Evolutionary conservation across 495 filamentous ascomycete genomes (phyloP).

Genomic region (Peziza echinospora): DNA sequence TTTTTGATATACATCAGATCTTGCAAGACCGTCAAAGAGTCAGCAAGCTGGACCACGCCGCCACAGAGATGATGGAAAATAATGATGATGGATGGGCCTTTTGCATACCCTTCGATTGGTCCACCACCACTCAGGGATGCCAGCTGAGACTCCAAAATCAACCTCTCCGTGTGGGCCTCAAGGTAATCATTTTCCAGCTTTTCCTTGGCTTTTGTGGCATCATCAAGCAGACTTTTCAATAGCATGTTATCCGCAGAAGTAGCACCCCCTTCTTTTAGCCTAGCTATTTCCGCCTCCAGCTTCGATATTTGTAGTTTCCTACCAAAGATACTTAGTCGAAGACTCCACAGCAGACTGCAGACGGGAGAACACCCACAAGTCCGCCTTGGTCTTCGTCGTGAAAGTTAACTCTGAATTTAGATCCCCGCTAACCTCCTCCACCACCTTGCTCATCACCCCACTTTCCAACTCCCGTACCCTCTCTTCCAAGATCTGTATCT

Average conservation of each 20-base stretch:
- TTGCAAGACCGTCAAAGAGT: constrained; percentile 10
- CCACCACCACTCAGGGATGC: constrained; percentile 14
- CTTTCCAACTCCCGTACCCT: constrained; percentile 34
- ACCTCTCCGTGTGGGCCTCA: constrained; percentile 16
- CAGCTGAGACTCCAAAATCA: constrained; percentile 21
- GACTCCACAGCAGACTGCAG: not conserved
- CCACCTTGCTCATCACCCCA: constrained; percentile 20
- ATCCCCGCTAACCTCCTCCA: constrained; percentile 14
- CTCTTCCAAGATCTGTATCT: constrained; percentile 26
- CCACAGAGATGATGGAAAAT: not conserved
- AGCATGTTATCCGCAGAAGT: constrained; percentile 15
- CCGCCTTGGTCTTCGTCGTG: constrained; percentile 15
- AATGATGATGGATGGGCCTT: no score
- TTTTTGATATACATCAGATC: constrained; percentile 19
- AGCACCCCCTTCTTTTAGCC: constrained; percentile 14
- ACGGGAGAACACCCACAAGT: constrained; percentile 8
- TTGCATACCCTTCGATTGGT: constrained; percentile 19
- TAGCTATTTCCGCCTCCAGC: constrained; percentile 15
- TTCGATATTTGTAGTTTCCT: constrained; percentile 17
- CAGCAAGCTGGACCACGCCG: constrained; percentile 9
- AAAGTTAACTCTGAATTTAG: constrained; percentile 17
- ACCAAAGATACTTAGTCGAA: constrained; percentile 1
- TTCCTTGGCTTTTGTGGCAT: constrained; percentile 14
- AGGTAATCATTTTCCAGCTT: constrained; percentile 20
- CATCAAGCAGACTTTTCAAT: constrained; percentile 16